Base-by-base conservation (phyloP, 1,284 basidiomycete genomes). In the Apiotrichum gamsii region DNA sequence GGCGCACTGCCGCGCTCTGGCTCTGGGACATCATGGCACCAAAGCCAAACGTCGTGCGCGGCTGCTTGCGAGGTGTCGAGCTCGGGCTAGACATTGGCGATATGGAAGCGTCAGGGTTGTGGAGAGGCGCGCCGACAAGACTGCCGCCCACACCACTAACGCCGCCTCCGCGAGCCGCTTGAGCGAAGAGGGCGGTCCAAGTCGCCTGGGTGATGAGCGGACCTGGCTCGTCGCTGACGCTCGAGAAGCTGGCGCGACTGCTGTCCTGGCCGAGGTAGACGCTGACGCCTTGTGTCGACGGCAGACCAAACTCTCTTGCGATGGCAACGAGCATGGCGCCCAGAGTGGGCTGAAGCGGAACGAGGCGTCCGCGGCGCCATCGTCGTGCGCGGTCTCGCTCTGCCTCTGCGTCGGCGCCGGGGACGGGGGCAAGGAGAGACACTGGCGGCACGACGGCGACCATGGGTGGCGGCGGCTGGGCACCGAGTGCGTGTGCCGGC, bases 301-400 rank as follows among this genome's bases (percentile, higher is more conserved):
- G 71, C 16, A 73, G 49, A 3, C 64, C 65, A 39, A 66, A 73
- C 47, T 73, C 71, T 42, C 62, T 60, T 6, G 66, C 70, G 20
- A 73, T 70, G 16, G 56, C 55, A 10, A 62, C 49, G n/a, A 69
- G 52, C 71, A 73, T 73, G 4, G 54, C 58, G 5, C 61, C 63
- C 3, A 73, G 44, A 3, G 67, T 69, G 16, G 67, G 62, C 37
- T 67, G 65, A 0, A 73, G 51, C 3, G 70, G 65, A 14, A 73
- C 30, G 13, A 73, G 51, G 21, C 62, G 53, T 3, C 71, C 71
- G 13, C 66, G 51, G 32, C 60, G 54, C 67, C 68, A 73, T 36
- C 59, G 51, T 24, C 52, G 44, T 13, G 40, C 28, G 25, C 57
- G 45, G 13, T 57, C 56, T 23, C 59, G 51, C 15, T 58, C 48